Conservation (phyloP, 2,329 filamentous ascomycete genomes). For the Penicillium sp. region DNA sequence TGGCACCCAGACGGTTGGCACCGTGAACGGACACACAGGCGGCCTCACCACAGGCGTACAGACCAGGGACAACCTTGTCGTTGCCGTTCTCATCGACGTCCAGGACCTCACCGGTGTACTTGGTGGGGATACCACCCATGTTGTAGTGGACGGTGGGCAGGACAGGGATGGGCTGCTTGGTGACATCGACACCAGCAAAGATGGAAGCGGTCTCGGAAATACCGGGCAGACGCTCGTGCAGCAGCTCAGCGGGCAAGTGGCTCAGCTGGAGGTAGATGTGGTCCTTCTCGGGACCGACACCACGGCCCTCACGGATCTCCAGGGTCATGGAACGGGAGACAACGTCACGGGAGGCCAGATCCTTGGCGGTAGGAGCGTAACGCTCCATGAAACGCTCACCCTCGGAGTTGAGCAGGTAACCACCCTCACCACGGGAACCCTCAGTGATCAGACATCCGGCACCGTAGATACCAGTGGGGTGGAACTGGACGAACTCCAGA, state of each 20-base stretch:
- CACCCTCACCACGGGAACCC: conserved; percentile 95
- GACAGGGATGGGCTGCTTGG: conserved; percentile 94
- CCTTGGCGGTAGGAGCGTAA: conserved; percentile 96
- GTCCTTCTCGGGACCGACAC: conserved; percentile 95
- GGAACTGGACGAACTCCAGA: conserved; percentile 99
- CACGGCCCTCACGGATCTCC: conserved; percentile 95
- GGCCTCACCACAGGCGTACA: conserved; percentile 96
- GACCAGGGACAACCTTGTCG: conserved; percentile 89
- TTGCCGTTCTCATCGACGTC: conserved; percentile 82
- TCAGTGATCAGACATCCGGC: conserved; percentile 97
- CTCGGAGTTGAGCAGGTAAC: conserved; percentile 95
- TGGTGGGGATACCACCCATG: conserved; percentile 98
- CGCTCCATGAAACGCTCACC: conserved; percentile 99
- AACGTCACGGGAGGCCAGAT: conserved; percentile 93
- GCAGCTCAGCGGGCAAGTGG: conserved; percentile 86
- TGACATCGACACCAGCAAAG: conserved; percentile 94
- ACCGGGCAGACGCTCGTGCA: conserved; percentile 94
- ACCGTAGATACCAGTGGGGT: conserved; percentile 98
- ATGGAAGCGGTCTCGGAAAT: conserved; percentile 98
- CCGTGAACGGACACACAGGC: conserved; percentile 98
- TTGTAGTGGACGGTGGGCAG: conserved; percentile 98
- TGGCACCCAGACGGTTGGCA: conserved; percentile 95
- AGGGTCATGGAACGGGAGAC: conserved; percentile 97
- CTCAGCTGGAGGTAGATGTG: conserved; percentile 98
- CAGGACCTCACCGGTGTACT: conserved; percentile 94